These are phyloP conservation scores for Kwoniella europaea DNA, from an alignment of 768 basidiomycete genomes.

Conservation along the genomic window DNA sequence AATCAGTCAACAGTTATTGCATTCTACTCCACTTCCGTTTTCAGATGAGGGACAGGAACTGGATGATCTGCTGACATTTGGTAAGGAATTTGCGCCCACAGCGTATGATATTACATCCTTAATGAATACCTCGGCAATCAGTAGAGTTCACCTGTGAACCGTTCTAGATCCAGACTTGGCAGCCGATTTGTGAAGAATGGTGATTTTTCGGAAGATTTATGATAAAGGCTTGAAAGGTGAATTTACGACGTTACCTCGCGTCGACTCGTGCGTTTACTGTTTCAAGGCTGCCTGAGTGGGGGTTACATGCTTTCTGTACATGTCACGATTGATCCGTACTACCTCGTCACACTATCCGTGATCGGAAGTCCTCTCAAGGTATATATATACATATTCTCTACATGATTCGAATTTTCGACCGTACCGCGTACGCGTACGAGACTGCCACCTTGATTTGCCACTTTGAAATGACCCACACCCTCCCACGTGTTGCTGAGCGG, in stretches of 20 bases:
- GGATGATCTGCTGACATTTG: neutral
- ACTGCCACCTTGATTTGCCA: constrained; percentile 6
- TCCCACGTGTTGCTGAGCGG: neutral
- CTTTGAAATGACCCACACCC: too few species aligned
- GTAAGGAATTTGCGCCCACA: neutral
- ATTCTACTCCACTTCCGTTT: neutral
- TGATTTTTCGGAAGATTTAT: too few species aligned
- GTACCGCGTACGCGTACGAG: constrained; percentile 4
- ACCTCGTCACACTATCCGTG: neutral
- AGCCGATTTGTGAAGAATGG: neutral
- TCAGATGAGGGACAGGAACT: neutral
- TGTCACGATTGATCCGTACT: too few species aligned
- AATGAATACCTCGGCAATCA: neutral
- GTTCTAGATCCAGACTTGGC: neutral
- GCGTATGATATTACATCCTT: neutral
- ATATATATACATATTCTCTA: too few species aligned
- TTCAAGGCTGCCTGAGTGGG: neutral
- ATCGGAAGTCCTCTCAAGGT: neutral
- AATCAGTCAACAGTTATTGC: neutral
- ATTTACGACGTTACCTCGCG: too few species aligned
- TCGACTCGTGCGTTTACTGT: neutral
- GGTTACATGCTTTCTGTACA: too few species aligned
- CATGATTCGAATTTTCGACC: neutral
- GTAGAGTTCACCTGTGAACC: neutral
- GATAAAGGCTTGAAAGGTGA: too few species aligned